Conservation (phyloP, 225 moss, liverwort and hornwort species). For the Straminergon stramineum region DNA sequence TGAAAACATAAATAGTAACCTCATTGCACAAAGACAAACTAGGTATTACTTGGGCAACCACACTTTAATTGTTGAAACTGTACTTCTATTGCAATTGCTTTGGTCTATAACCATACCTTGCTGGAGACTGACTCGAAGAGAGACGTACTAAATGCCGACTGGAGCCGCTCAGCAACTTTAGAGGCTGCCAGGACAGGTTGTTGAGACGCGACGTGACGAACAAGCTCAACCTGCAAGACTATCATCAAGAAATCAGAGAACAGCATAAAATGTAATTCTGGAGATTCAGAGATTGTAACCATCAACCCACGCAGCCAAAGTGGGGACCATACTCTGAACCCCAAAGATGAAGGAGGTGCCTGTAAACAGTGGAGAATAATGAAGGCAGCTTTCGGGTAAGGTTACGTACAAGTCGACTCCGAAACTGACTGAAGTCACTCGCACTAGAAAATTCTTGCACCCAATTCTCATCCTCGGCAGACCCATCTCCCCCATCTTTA, state of each 20-base stretch:
- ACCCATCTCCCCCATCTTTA: slow-evolving; percentile 54
- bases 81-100: not conserved
- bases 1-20: not conserved
- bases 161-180: slow-evolving; percentile 66
- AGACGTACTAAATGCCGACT: slow-evolving; percentile 46
- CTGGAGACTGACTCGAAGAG: slow-evolving; percentile 16
- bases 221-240: slow-evolving; percentile 72
- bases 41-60: not conserved
- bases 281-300: not conserved
- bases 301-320: not conserved
- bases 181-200: slow-evolving; percentile 67
- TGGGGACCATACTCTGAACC: not conserved
- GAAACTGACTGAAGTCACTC: slow-evolving; percentile 83
- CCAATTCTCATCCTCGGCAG: slow-evolving; percentile 43
- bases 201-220: slow-evolving; percentile 69
- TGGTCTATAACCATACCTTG: slow-evolving; percentile 10
- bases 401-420: slow-evolving; percentile 62
- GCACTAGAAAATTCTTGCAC: slow-evolving; percentile 68
- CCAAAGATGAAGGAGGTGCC: not conserved
- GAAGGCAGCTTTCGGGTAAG: not conserved
- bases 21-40: not conserved
- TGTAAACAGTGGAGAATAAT: not conserved
- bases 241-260: not conserved
- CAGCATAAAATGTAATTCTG: not conserved
- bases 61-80: not conserved